A percentile compares a stretch with the other conserved stretches of the same genome.
phyloP scores from a whole-genome alignment of 805 yeast genomes.

The Starmerella lactis-condensi region DNA sequence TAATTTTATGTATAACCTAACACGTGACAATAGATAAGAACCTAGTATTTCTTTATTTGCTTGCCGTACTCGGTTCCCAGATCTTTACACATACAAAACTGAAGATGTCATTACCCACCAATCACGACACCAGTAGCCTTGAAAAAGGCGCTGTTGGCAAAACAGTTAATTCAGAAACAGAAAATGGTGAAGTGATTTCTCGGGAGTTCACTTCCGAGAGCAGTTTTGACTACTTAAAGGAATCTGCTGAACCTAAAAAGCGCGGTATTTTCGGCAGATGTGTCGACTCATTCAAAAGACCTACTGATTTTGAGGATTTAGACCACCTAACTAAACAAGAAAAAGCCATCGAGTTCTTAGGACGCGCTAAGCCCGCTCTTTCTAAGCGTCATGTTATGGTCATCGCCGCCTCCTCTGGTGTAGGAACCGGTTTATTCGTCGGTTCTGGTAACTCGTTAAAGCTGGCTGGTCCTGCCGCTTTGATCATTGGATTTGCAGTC shows the following conservation, averaged over 20 bases:
- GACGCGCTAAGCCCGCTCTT: constrained; percentile 26
- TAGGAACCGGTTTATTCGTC: constrained; percentile 54
- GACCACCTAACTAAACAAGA: constrained; percentile 13
- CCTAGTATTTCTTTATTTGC: too few species aligned
- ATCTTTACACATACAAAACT: too few species aligned
- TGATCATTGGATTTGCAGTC: constrained; percentile 38
- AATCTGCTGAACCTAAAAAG: background rate
- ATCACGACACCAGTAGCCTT: too few species aligned
- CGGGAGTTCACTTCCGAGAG: background rate
- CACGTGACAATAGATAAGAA: too few species aligned
- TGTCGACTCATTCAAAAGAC: constrained; percentile 21
- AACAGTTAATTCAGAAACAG: too few species aligned
- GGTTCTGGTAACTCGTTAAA: constrained; percentile 42
- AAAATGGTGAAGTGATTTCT: background rate
- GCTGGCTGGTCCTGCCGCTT: constrained; percentile 46
- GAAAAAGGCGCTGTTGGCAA: too few species aligned
- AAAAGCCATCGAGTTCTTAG: constrained; percentile 17
- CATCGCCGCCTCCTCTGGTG: constrained; percentile 73
- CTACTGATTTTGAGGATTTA: constrained; percentile 10
- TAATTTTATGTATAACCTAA: too few species aligned
- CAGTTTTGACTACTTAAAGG: background rate
- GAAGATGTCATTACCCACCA: too few species aligned
- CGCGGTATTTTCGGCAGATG: constrained; percentile 7
- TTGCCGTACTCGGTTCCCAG: too few species aligned
- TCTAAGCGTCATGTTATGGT: constrained; percentile 37